Percentiles rank a stretch among this genome's conserved stretches.
Evolutionary conservation across 164 flowering plant species (phyloP).

Genomic region (Berberis thunbergii): DNA sequence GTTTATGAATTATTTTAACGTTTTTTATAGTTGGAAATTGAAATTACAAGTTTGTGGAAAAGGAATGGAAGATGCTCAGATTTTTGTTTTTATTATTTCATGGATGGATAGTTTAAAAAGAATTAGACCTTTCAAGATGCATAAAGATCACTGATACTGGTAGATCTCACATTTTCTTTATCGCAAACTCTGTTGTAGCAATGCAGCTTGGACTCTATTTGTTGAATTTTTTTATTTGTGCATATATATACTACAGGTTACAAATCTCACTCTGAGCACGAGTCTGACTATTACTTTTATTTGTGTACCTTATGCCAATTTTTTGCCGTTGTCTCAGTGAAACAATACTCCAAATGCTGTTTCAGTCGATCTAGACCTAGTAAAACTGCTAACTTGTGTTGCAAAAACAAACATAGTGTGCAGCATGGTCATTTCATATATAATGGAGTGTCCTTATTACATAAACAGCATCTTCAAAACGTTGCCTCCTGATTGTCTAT

Average conservation of each 20-base stretch:
- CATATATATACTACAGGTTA: slow-evolving; percentile 83
- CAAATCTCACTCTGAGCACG: slow-evolving; percentile 47
- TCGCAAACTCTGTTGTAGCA: slow-evolving; percentile 47
- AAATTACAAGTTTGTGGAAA: background rate
- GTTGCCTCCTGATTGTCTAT: no score
- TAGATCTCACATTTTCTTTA: slow-evolving; percentile 51
- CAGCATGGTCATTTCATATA: no score
- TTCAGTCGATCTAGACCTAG: background rate
- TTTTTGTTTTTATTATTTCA: slow-evolving; percentile 16
- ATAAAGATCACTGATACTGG: slow-evolving; percentile 61
- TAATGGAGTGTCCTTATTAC: no score
- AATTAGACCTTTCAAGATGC: slow-evolving; percentile 64
- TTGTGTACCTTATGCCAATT: no score
- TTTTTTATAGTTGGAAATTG: no score
- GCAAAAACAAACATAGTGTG: no score
- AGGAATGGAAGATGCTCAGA: background rate
- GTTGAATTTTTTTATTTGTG: slow-evolving; percentile 52
- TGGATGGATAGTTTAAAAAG: slow-evolving; percentile 58
- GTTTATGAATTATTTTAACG: no score
- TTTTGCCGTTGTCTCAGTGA: no score
- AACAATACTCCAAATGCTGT: background rate
- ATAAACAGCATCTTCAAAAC: no score
- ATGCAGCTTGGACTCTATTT: slow-evolving; percentile 43
- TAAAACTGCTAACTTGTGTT: background rate
- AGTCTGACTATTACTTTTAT: no score